Base-by-base conservation (phyloP, 306 rosid species). In the Cicer judaicum region DNA sequence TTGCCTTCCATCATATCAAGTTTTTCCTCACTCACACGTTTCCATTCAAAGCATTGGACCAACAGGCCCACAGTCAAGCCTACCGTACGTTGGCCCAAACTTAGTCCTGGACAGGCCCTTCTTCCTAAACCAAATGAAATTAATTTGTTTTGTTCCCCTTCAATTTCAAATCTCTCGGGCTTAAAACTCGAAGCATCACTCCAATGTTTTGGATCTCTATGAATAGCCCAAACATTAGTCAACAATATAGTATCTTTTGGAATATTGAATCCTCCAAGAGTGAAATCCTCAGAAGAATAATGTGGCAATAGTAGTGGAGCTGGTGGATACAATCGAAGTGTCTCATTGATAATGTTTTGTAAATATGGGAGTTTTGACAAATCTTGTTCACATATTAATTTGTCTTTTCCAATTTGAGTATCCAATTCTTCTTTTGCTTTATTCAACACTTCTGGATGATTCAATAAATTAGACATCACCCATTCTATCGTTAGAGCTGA, bases 1-100 rank as follows among this genome's bases (percentile, higher is more conserved):
- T 79, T 79, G 7, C 2, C 70, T 47, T 79, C 83, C 64, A 0
- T 21, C 79, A 80, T 57, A 8, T 80, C 79, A 66, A 80, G 41
- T 15, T 74, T 67, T 24, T 66, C 69, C 36, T 74, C 50, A 11
- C 76, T 74, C 14, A 18, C 76, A 21, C 71, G n/a, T 40, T 80
- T 9, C 79, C 79, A 80, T 38, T 80, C 79, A 46, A 79, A 79
- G 56, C 83, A 73, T 18, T 79, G 79, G 6, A 73, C 29, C 70
- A 79, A 56, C 1, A 74, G 49, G 0, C 76, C 83, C 49, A 59
- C 2, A 5, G 83, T 80, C 1, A 19, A 21, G 65, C 79, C 76
- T 50, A 80, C 15, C 0, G 75, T 80, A 4, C 79, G 83, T 7
- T 74, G 83, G 10, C 71, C 83, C 50, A 80, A 18, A 41, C 42